Evolutionary conservation across 768 basidiomycete genomes (phyloP).

Genomic region (Xerocomellus chrysenteron): DNA sequence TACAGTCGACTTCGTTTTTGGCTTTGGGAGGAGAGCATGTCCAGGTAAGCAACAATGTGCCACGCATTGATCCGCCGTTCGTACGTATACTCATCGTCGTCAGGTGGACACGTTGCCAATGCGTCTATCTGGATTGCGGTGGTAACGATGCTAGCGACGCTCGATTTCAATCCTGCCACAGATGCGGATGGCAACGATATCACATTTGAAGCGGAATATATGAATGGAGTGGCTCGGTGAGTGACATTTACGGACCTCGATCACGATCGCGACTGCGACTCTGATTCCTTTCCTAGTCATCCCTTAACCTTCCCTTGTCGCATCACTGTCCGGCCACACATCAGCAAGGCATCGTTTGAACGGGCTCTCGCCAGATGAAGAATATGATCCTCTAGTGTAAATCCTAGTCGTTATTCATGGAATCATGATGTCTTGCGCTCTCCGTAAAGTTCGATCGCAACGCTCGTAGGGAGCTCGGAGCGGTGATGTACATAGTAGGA

Average conservation of each 20-base stretch:
- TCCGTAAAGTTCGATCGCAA: too few relatives aligned
- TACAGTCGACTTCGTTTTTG: too few relatives aligned
- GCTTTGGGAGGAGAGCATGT: neutral
- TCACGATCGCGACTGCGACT: neutral
- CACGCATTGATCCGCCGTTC: neutral
- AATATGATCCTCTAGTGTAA: too few relatives aligned
- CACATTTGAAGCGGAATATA: slow-evolving; percentile 1
- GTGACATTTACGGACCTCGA: neutral
- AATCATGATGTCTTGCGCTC: too few relatives aligned
- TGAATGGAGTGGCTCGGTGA: slow-evolving; percentile 6
- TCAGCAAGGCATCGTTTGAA: slow-evolving; percentile 7
- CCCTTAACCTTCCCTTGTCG: slow-evolving; percentile 16
- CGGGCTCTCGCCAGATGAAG: neutral
- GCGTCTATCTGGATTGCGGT: slow-evolving; percentile 9
- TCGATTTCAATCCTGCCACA: slow-evolving; percentile 14
- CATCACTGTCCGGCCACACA: slow-evolving; percentile 9
- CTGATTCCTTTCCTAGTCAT: neutral
- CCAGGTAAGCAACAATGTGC: slow-evolving; percentile 4
- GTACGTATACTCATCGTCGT: neutral
- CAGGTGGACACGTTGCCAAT: slow-evolving; percentile 11
- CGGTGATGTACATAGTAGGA: too few relatives aligned
- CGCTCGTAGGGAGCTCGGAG: too few relatives aligned
- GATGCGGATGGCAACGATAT: neutral
- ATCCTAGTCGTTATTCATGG: too few relatives aligned
- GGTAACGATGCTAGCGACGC: slow-evolving; percentile 22